Evolutionary conservation across 2,329 filamentous ascomycete genomes (phyloP).

Genomic region (Hirsutella thompsonii): DNA sequence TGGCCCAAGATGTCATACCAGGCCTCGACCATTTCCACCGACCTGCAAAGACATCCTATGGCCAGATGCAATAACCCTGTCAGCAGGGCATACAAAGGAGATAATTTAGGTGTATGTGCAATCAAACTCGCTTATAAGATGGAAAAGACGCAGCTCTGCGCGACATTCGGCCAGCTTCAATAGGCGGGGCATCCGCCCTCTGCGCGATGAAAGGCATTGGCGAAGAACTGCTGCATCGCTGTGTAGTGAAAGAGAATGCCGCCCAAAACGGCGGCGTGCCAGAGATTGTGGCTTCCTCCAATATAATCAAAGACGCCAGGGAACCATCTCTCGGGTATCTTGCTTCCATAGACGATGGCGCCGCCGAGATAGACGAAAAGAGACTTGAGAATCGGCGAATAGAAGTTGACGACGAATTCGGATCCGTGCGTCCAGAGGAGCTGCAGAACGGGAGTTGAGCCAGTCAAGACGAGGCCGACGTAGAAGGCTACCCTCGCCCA

Average conservation of each 20-base stretch:
- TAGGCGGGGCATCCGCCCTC: constrained; percentile 44
- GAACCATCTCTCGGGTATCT: constrained; percentile 84
- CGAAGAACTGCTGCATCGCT: constrained; percentile 93
- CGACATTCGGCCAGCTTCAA: constrained; percentile 14
- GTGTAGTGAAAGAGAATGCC: constrained; percentile 96
- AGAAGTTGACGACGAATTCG: constrained; percentile 80
- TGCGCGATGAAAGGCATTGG: constrained; percentile 59
- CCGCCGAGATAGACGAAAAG: constrained; percentile 76
- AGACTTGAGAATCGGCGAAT: constrained; percentile 75
- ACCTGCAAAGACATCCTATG: too few species aligned
- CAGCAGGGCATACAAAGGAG: too few species aligned
- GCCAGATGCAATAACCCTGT: too few species aligned
- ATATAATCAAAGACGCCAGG: constrained; percentile 93
- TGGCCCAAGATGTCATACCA: too few species aligned
- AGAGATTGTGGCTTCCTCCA: constrained; percentile 92
- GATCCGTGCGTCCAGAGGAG: constrained; percentile 64
- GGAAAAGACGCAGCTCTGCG: not conserved
- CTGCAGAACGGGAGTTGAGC: constrained; percentile 80
- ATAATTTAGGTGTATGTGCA: too few species aligned
- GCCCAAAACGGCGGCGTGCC: constrained; percentile 88
- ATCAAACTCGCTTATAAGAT: not conserved
- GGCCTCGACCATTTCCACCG: too few species aligned
- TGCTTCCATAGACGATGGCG: constrained; percentile 78
- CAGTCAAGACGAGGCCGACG: constrained; percentile 72
- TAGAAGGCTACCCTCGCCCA: constrained; percentile 91